These are phyloP conservation scores for Acrocalymma vagum DNA, from an alignment of 2,329 filamentous ascomycete genomes.

Conservation along the genomic window DNA sequence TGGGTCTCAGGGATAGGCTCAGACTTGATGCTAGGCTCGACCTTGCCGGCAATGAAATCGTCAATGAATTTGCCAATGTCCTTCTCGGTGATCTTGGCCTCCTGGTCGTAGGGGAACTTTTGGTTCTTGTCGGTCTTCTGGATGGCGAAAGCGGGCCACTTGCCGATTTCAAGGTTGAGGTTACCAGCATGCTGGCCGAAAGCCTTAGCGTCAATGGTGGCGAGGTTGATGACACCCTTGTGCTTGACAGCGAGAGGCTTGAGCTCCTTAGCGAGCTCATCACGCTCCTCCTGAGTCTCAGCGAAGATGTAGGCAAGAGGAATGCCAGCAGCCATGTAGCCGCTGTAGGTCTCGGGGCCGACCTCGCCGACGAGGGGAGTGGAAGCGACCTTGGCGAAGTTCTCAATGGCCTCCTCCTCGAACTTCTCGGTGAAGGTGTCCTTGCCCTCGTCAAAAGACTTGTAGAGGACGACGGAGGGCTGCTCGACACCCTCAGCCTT, in stretches of 20 bases:
- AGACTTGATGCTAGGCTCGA: slow-evolving; percentile 97
- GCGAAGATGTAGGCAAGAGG: slow-evolving; percentile 98
- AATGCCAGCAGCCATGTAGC: slow-evolving; percentile 91
- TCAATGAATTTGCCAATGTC: slow-evolving; percentile 84
- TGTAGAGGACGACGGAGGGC: slow-evolving; percentile 92
- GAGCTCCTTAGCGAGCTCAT: slow-evolving; percentile 76
- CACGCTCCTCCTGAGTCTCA: slow-evolving; percentile 89
- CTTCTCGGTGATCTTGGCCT: slow-evolving; percentile 77
- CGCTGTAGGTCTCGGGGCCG: slow-evolving; percentile 93
- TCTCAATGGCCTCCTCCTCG: slow-evolving; percentile 78
- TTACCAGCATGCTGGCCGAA: slow-evolving; percentile 96
- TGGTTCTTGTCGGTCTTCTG: slow-evolving; percentile 95
- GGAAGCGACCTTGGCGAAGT: slow-evolving; percentile 84
- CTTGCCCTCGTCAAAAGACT: slow-evolving; percentile 98
- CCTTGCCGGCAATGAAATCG: slow-evolving; percentile 84
- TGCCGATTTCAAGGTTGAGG: slow-evolving; percentile 94
- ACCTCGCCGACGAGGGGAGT: slow-evolving; percentile 95
- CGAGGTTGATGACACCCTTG: slow-evolving; percentile 96
- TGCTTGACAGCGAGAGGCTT: slow-evolving; percentile 90
- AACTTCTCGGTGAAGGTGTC: slow-evolving; percentile 83
- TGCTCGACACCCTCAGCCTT: slow-evolving; percentile 89
- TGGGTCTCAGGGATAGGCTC: slow-evolving; percentile 95
- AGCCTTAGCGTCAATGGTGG: slow-evolving; percentile 92
- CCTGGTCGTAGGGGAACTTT: slow-evolving; percentile 94
- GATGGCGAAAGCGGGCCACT: slow-evolving; percentile 97